A percentile compares a stretch with the other conserved stretches of the same genome.
Evolutionary conservation across 2,329 filamentous ascomycete genomes (phyloP).

Genomic region (Alternaria hordeiaustralica): DNA sequence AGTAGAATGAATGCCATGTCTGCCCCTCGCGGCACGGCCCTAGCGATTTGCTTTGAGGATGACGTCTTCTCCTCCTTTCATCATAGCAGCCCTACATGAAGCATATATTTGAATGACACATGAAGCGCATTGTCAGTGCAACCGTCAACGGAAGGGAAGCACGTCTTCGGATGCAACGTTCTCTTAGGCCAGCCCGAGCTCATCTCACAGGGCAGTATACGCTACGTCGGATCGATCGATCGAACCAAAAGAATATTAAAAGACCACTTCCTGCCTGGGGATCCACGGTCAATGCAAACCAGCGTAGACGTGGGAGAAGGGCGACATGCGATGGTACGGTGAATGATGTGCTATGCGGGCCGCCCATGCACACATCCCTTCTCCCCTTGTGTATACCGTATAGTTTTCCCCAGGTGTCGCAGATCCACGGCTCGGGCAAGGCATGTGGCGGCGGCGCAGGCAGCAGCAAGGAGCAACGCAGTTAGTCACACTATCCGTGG

Average conservation of each 20-base stretch:
- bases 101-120: not conserved
- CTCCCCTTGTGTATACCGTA: not conserved
- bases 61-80: not conserved
- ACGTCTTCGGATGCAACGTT: not conserved
- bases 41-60: not conserved
- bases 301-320: not conserved
- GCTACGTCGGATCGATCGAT: not conserved
- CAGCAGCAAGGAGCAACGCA: not conserved
- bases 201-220: not conserved
- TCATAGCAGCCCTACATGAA: not conserved
- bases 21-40: not conserved
- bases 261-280: not conserved
- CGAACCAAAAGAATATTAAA: not conserved
- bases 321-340: not conserved
- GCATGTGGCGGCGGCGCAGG: not conserved
- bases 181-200: not conserved
- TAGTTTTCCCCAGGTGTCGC: not conserved
- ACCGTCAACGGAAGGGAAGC: not conserved
- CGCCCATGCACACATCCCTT: not conserved
- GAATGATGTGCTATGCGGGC: not conserved
- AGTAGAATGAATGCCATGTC: not conserved
- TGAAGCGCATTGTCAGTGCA: not conserved
- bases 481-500: not conserved
- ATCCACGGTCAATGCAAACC: not conserved
- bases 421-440: not conserved